Conservation (phyloP, 768 basidiomycete species). For the Lactarius indigo region DNA sequence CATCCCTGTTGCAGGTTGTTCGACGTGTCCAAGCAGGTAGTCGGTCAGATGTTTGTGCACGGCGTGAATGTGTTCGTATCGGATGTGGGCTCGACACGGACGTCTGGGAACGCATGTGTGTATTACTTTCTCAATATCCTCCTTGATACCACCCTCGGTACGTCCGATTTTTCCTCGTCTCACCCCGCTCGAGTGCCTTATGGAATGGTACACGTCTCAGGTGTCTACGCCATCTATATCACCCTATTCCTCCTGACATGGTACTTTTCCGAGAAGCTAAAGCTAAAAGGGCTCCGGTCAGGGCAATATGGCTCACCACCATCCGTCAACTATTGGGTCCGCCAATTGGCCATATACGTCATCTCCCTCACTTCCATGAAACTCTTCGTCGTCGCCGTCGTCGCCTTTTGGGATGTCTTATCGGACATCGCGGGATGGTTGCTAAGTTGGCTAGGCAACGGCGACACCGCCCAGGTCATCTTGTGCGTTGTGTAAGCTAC, state of each 20-base stretch:
- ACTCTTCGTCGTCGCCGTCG: constrained; percentile 73
- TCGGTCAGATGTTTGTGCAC: constrained; percentile 82
- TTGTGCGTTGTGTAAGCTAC: constrained; percentile 53
- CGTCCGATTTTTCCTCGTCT: constrained; percentile 27
- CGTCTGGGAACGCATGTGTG: constrained; percentile 81
- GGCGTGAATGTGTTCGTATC: constrained; percentile 77
- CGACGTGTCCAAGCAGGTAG: constrained; percentile 89
- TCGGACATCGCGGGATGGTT: constrained; percentile 83
- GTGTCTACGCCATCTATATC: constrained; percentile 79
- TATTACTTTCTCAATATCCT: constrained; percentile 92
- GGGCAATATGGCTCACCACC: constrained; percentile 91
- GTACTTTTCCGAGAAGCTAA: constrained; percentile 58
- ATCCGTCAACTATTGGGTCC: constrained; percentile 62
- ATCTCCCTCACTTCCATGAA: constrained; percentile 85
- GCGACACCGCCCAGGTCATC: constrained; percentile 68
- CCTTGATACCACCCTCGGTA: constrained; percentile 88
- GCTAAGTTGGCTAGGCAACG: constrained; percentile 69
- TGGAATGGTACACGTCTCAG: constrained; percentile 37
- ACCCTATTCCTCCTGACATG: constrained; percentile 61
- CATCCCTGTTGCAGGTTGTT: constrained; percentile 60
- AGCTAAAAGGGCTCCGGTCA: constrained; percentile 74
- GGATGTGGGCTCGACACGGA: constrained; percentile 64
- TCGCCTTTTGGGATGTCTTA: constrained; percentile 66
- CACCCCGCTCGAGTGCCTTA: not conserved
- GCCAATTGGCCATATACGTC: constrained; percentile 81